Evolutionary conservation across 2,329 filamentous ascomycete species (phyloP).

Genomic region (Sordariomycetes sp.): DNA sequence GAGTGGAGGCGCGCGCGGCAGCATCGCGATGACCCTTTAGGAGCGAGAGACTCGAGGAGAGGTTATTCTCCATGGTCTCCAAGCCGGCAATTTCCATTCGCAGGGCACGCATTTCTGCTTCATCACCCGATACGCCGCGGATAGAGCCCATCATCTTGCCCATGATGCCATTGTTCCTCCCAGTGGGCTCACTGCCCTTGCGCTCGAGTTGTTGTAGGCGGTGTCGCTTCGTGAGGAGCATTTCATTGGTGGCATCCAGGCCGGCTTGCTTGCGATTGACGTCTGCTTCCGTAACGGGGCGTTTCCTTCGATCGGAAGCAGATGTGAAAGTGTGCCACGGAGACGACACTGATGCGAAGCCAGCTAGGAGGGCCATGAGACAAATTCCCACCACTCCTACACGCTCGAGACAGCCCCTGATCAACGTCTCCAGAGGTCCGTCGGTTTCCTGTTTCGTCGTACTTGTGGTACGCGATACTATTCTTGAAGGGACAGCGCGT

Average conservation of each 20-base stretch:
- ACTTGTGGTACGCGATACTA: slow-evolving; percentile 5
- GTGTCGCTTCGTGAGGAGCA: slow-evolving; percentile 67
- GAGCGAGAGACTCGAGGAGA: slow-evolving; percentile 55
- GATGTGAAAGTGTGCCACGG: slow-evolving; percentile 77
- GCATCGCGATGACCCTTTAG: slow-evolving; percentile 55
- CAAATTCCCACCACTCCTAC: slow-evolving; percentile 80
- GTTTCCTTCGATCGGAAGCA: slow-evolving; percentile 33
- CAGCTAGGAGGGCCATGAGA: slow-evolving; percentile 79
- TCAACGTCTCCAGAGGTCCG: slow-evolving; percentile 27
- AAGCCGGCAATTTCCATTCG: slow-evolving; percentile 71
- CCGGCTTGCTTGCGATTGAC: slow-evolving; percentile 71
- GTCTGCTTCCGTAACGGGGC: slow-evolving; percentile 63
- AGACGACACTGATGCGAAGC: slow-evolving; percentile 80
- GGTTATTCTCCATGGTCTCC: slow-evolving; percentile 67
- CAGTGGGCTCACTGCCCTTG: slow-evolving; percentile 31
- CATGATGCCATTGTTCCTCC: slow-evolving; percentile 49
- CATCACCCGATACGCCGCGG: slow-evolving; percentile 52
- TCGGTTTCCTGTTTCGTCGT: slow-evolving; percentile 10
- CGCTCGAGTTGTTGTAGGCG: slow-evolving; percentile 61
- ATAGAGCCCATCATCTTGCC: slow-evolving; percentile 66
- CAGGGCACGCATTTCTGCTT: slow-evolving; percentile 50
- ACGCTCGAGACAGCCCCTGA: slow-evolving; percentile 51
- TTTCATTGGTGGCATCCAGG: slow-evolving; percentile 68
- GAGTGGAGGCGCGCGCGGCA: slow-evolving; percentile 58
- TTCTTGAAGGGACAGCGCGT: slow-evolving; percentile 41